A percentile compares a stretch with the other conserved stretches of the same genome.
phyloP scores from a whole-genome alignment of 768 basidiomycete genomes.

The Tephrocybe rancida region DNA sequence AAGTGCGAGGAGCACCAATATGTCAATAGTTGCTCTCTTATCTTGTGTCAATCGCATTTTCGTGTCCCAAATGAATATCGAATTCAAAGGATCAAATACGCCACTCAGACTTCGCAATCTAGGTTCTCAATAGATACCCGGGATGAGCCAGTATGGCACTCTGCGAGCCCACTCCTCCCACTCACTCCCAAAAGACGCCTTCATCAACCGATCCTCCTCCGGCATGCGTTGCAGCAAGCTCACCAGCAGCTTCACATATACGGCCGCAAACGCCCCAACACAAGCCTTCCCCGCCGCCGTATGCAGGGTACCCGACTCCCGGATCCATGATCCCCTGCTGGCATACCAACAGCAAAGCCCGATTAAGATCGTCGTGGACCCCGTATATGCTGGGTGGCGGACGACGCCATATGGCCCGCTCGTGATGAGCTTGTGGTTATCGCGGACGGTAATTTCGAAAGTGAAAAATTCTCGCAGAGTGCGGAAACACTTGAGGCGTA shows the following conservation, averaged over 20 bases:
- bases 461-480: conserved; percentile 39
- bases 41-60: no score
- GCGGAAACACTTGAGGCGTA: conserved; percentile 40
- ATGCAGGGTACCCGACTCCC: conserved; percentile 10
- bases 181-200: no score
- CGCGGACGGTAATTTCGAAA: no score
- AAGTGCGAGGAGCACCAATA: no score
- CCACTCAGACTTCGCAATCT: no score
- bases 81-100: no score
- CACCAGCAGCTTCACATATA: background rate
- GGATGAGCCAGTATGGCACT: conserved; percentile 16
- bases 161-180: conserved; percentile 13
- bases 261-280: background rate
- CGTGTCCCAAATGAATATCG: no score
- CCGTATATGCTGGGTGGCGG: conserved; percentile 38
- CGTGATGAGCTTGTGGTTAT: no score
- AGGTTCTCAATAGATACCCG: conserved; percentile 1
- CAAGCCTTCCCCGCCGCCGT: background rate
- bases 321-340: background rate
- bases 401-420: no score
- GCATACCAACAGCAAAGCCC: conserved; percentile 12
- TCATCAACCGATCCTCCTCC: no score
- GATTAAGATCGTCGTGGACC: background rate
- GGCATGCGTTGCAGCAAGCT: no score
- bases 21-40: no score